A percentile compares a stretch with the other conserved stretches of the same genome.
Conservation (phyloP, 2,329 filamentous ascomycete species). For the Penicillium vulpinum region DNA sequence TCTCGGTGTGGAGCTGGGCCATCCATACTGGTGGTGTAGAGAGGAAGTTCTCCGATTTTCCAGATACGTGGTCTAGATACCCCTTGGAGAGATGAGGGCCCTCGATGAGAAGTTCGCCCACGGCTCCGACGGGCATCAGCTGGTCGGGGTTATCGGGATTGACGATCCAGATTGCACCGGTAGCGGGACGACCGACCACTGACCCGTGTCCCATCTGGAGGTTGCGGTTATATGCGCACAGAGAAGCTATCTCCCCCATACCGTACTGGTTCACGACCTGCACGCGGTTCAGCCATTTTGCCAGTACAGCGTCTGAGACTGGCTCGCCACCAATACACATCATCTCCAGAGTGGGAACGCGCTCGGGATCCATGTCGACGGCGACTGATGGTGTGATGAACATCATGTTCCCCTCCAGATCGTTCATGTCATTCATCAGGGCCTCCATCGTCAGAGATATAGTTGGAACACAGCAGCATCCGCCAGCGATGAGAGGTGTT, state of each 20-base stretch:
- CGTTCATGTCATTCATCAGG: slow-evolving; percentile 19
- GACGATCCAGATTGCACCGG: slow-evolving; percentile 32
- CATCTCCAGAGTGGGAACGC: slow-evolving; percentile 21
- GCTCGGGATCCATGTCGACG: slow-evolving; percentile 18
- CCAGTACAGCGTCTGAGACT: slow-evolving; percentile 22
- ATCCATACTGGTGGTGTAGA: slow-evolving; percentile 15
- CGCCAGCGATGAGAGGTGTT: slow-evolving; percentile 22
- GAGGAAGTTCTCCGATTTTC: slow-evolving; percentile 22
- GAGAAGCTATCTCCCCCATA: slow-evolving; percentile 29
- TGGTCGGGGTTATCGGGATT: slow-evolving; percentile 20
- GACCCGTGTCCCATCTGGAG: slow-evolving; percentile 12
- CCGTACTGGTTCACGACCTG: slow-evolving; percentile 30
- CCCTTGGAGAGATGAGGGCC: slow-evolving; percentile 29
- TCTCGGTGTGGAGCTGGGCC: slow-evolving; percentile 9
- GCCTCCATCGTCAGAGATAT: slow-evolving; percentile 12
- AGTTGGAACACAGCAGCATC: slow-evolving; percentile 30
- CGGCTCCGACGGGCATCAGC: slow-evolving; percentile 28
- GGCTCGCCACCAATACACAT: slow-evolving; percentile 32
- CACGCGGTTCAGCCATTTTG: slow-evolving; percentile 17
- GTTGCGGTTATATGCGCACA: slow-evolving; percentile 25
- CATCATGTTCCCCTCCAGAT: slow-evolving; percentile 24
- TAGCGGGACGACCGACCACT: slow-evolving; percentile 19
- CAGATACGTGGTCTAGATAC: slow-evolving; percentile 24
- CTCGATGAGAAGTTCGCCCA: slow-evolving; percentile 33
- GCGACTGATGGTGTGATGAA: slow-evolving; percentile 30